These are phyloP conservation scores for Lagerstroemia fauriei DNA, from an alignment of 441 rosid species.

Conservation along the genomic window DNA sequence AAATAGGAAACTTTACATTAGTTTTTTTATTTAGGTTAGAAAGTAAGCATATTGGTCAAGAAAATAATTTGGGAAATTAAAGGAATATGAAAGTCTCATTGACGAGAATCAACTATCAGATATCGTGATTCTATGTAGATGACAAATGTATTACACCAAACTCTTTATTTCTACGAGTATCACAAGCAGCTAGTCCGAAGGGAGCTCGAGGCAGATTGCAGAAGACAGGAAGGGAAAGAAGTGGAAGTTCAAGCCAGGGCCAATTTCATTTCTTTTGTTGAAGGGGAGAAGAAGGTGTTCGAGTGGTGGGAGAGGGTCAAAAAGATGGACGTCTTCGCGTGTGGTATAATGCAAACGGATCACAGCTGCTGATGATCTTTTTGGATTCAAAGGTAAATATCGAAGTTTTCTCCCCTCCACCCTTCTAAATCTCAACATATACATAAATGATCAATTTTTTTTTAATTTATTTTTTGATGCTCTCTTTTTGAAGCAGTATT, in stretches of 20 bases:
- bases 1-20: no score
- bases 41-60: no score
- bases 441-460: no score
- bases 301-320: conserved; percentile 51
- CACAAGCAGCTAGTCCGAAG: conserved; percentile 31
- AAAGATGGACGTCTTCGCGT: conserved; percentile 41
- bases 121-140: no score
- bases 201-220: conserved; percentile 11
- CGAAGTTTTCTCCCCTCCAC: neutral
- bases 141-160: no score
- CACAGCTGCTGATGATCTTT: neutral
- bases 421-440: no score
- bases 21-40: no score
- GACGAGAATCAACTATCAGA: no score
- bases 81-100: no score
- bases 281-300: conserved; percentile 2
- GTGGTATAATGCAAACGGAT: conserved; percentile 18
- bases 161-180: conserved; percentile 24
- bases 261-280: neutral
- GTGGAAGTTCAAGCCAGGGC: conserved; percentile 26
- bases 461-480: no score
- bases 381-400: neutral
- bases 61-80: no score
- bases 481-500: no score
- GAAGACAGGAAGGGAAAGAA: neutral